Evolutionary conservation across 345 rosid species (phyloP).

Genomic region (Eucalyptus viminalis): DNA sequence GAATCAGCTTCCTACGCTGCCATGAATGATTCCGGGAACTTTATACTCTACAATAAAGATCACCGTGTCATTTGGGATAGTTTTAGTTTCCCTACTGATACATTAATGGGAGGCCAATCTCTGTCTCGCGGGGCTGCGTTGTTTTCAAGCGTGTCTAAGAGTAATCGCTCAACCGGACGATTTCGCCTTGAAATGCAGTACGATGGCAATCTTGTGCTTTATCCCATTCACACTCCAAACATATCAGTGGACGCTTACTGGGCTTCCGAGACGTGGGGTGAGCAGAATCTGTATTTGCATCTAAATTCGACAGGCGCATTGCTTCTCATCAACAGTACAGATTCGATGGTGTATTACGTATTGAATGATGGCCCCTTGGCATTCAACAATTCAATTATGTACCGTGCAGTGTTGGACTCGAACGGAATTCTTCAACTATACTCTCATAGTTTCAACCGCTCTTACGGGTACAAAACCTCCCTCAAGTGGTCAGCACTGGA

Average conservation of each 20-base stretch:
- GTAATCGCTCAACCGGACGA: slow-evolving; percentile 1
- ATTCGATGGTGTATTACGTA: fast-evolving
- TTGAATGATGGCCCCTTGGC: fast-evolving
- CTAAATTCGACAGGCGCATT: neutral
- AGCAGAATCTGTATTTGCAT: neutral
- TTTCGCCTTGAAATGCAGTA: neutral
- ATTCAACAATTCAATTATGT: neutral
- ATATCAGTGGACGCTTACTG: neutral
- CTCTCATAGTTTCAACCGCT: neutral
- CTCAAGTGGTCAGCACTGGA: fast-evolving
- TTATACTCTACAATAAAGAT: neutral
- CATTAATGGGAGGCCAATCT: slow-evolving; percentile 9
- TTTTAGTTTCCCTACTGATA: slow-evolving; percentile 11
- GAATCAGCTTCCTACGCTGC: neutral
- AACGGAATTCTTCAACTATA: neutral
- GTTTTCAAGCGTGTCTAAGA: neutral
- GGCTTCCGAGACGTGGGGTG: fast-evolving
- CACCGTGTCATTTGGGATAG: slow-evolving; percentile 2
- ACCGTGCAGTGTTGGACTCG: neutral
- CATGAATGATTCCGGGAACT: slow-evolving; percentile 14
- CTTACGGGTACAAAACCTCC: fast-evolving
- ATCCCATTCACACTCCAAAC: neutral
- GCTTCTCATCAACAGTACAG: neutral
- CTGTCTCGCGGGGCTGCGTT: neutral
- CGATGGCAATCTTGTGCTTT: slow-evolving; percentile 14